Percentiles rank a stretch among this genome's conserved stretches.
phyloP scores from a whole-genome alignment of 768 basidiomycete genomes.

The Amanita brunnescens region DNA sequence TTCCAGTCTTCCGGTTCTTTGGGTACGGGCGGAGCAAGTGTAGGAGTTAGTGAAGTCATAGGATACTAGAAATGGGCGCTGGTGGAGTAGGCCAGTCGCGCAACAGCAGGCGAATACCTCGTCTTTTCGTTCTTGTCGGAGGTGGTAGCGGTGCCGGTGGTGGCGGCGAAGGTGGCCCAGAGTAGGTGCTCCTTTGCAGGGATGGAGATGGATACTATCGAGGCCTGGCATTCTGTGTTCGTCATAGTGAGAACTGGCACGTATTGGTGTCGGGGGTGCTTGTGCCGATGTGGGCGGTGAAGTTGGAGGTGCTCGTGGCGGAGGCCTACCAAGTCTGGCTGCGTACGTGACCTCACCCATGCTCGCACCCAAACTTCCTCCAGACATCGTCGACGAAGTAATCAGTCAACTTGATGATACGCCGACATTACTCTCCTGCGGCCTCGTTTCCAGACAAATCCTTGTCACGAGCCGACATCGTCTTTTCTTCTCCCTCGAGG shows the following conservation, averaged over 20 bases:
- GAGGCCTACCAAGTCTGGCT: no score
- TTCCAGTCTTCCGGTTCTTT: no score
- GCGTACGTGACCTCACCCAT: no score
- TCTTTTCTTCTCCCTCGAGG: neutral
- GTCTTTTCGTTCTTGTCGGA: neutral
- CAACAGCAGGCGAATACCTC: neutral
- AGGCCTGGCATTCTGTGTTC: neutral
- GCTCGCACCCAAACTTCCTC: neutral
- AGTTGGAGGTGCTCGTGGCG: no score
- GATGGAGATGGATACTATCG: neutral
- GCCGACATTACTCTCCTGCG: neutral
- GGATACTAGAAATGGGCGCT: no score
- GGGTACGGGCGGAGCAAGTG: neutral
- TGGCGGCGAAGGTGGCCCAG: no score
- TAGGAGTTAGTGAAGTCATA: neutral
- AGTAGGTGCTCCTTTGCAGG: no score
- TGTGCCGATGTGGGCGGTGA: no score
- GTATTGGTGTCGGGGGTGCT: no score
- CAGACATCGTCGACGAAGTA: neutral
- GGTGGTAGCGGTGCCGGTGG: no score
- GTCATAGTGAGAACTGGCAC: neutral
- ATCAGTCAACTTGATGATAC: neutral
- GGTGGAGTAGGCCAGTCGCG: neutral
- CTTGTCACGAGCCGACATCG: neutral
- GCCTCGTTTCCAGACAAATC: neutral